These are phyloP conservation scores for Inonotus hispidus DNA, from an alignment of 1,284 basidiomycete genomes.

Conservation along the genomic window DNA sequence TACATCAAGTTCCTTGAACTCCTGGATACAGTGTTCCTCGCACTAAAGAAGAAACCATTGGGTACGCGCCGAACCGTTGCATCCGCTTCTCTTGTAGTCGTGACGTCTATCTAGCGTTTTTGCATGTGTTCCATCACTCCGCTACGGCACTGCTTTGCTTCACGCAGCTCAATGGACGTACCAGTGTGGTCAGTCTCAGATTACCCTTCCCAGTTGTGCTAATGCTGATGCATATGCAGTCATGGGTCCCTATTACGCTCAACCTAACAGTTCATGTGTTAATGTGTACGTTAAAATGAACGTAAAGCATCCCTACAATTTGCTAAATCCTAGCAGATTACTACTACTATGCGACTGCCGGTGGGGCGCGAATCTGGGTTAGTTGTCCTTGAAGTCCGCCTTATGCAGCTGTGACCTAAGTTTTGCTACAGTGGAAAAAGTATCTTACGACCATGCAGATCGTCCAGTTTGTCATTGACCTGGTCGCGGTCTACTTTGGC, in stretches of 20 bases:
- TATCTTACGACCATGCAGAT: conserved; percentile 96
- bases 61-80: conserved; percentile 43
- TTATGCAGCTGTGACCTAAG: conserved; percentile 13
- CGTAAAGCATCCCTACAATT: not conserved
- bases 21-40: conserved; percentile 93
- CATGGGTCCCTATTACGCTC: conserved; percentile 93
- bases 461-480: conserved; percentile 88
- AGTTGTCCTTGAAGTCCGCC: conserved; percentile 22
- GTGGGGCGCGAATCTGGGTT: conserved; percentile 94
- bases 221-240: conserved; percentile 42
- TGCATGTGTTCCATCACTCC: conserved; percentile 98
- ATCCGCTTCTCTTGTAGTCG: conserved; percentile 3
- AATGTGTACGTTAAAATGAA: conserved; percentile 73
- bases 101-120: conserved; percentile 59
- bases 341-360: conserved; percentile 96
- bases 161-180: conserved; percentile 89
- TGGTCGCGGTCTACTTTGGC: conserved; percentile 88
- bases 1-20: conserved; percentile 95
- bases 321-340: conserved; percentile 57
- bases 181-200: conserved; percentile 66
- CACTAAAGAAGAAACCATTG: conserved; percentile 97
- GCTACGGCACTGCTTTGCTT: conserved; percentile 97
- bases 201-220: conserved; percentile 8
- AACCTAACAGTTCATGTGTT: conserved; percentile 96
- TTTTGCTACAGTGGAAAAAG: conserved; percentile 82